Percentiles rank a stretch among this genome's conserved stretches.
These are phyloP conservation scores for Zoysia matrella DNA, from an alignment of 202 grass and related monocot genomes.

Conservation along the genomic window DNA sequence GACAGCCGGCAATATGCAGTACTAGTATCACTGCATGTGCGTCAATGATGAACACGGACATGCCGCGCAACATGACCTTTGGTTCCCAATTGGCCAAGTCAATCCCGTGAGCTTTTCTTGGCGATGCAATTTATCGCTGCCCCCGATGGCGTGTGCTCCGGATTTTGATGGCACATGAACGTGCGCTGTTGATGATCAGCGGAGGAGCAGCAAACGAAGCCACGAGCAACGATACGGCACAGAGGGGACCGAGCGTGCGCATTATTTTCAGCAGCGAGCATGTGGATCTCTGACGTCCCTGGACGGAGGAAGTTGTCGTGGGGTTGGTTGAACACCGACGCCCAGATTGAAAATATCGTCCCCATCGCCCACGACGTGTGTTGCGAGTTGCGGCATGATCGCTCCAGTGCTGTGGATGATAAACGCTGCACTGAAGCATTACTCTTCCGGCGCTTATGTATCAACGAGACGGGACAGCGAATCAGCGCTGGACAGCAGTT, in stretches of 20 bases:
- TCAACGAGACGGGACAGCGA: not conserved
- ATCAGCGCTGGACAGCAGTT: not conserved
- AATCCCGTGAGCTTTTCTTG: not conserved
- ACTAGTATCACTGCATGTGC: not conserved
- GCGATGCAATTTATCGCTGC: not conserved
- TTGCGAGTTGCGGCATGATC: too few relatives aligned
- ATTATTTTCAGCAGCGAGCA: constrained; percentile 11
- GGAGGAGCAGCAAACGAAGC: not conserved
- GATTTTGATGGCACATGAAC: not conserved
- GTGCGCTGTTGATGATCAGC: not conserved
- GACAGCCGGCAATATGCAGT: constrained; percentile 18
- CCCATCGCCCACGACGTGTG: too few relatives aligned
- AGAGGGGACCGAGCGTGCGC: not conserved
- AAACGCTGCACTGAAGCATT: too few relatives aligned
- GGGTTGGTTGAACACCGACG: not conserved
- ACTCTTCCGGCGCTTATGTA: not conserved
- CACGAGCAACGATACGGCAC: not conserved
- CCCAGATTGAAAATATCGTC: too few relatives aligned
- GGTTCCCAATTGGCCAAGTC: not conserved
- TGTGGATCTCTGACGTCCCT: not conserved
- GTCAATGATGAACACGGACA: not conserved
- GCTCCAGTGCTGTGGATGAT: too few relatives aligned
- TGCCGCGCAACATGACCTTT: not conserved
- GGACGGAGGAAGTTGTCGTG: not conserved
- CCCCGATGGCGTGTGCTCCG: not conserved